phyloP scores from a whole-genome alignment of 345 rosid genomes.

The Citrus maxima region DNA sequence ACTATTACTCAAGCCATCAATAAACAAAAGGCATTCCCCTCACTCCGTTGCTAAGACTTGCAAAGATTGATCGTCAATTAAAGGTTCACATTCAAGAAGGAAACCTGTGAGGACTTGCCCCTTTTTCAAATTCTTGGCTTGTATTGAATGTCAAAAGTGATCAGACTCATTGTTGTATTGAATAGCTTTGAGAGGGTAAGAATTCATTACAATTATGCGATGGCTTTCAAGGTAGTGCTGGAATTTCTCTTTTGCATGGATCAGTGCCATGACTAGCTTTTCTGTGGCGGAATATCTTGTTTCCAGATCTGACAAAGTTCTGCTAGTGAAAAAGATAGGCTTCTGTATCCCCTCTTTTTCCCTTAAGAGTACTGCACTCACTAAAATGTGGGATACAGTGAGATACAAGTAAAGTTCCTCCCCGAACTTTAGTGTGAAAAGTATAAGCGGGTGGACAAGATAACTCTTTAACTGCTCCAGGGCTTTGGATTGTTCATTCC shows the following conservation, averaged over 20 bases:
- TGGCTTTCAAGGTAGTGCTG: neutral
- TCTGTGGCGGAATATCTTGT: neutral
- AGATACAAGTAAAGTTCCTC: neutral
- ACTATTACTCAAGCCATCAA: too few species aligned
- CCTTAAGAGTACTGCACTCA: neutral
- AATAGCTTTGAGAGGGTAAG: neutral
- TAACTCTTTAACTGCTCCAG: too few species aligned
- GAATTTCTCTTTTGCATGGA: neutral
- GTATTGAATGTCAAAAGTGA: too few species aligned
- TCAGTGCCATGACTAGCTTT: too few species aligned
- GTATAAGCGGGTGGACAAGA: too few species aligned
- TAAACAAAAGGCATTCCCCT: too few species aligned
- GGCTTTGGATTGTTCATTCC: accelerated
- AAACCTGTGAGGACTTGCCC: neutral
- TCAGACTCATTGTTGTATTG: too few species aligned
- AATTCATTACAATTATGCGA: too few species aligned
- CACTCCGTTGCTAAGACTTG: accelerated
- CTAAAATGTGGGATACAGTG: neutral
- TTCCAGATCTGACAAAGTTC: neutral
- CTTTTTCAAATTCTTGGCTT: neutral
- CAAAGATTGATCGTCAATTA: too few species aligned
- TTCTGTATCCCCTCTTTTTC: neutral
- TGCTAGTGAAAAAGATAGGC: neutral
- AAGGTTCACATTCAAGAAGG: neutral
- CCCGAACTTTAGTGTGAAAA: neutral